These are phyloP conservation scores for Eimeria tenella DNA, from an alignment of 169 alveolate genomes.

Conservation along the genomic window DNA sequence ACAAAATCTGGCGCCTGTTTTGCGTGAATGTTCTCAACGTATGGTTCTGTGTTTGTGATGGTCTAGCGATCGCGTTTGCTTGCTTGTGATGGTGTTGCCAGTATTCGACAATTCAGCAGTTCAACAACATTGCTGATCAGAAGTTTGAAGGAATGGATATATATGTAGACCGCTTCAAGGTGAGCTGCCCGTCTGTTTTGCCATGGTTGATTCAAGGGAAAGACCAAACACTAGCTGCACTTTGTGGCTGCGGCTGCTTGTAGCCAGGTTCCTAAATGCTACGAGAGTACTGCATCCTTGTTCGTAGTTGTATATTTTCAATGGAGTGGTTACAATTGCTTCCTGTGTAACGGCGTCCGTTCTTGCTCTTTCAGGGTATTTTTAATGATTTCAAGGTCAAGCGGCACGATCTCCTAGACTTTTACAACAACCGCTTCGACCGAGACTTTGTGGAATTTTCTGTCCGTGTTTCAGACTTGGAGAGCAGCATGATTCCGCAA, in stretches of 20 bases:
- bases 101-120: constrained; percentile 96
- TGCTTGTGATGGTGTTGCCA: constrained; percentile 28
- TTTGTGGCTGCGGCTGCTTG: too few relatives aligned
- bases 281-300: too few relatives aligned
- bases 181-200: constrained; percentile 41
- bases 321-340: neutral
- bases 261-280: too few relatives aligned
- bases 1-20: too few relatives aligned
- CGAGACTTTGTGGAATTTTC: constrained; percentile 97
- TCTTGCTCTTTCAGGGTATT: constrained; percentile 44
- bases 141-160: constrained; percentile 95
- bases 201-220: too few relatives aligned
- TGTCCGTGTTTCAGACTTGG: constrained; percentile 90
- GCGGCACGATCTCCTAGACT: constrained; percentile 95
- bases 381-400: constrained; percentile 89
- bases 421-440: constrained; percentile 95
- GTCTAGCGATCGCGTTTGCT: too few relatives aligned
- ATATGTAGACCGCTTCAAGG: constrained; percentile 92
- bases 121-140: constrained; percentile 93
- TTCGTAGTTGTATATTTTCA: too few relatives aligned
- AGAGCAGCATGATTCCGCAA: constrained; percentile 92
- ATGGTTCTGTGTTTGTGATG: too few relatives aligned
- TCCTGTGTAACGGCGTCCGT: neutral
- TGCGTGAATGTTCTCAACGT: too few relatives aligned
- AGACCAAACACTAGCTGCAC: too few relatives aligned